Evolutionary conservation across 306 rosid genomes (phyloP).

Genomic region (Mimosa pudica): DNA sequence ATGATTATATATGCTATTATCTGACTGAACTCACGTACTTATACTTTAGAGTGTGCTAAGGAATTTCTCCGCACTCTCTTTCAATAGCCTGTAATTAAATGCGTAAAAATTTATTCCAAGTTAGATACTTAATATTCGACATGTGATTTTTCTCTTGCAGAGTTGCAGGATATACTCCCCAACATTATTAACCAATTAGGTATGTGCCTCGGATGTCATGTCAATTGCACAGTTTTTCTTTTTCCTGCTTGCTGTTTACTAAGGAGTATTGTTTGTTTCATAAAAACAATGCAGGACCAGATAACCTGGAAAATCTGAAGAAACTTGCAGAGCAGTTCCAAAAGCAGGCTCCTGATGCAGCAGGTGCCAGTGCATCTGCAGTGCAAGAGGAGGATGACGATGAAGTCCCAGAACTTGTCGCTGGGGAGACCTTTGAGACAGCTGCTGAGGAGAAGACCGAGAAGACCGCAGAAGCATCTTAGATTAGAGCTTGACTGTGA

Average conservation of each 20-base stretch:
- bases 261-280: not conserved
- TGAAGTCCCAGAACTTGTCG: constrained; percentile 89
- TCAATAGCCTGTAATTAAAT: not conserved
- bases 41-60: not conserved
- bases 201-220: constrained; percentile 23
- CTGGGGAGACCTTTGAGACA: constrained; percentile 84
- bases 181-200: constrained; percentile 91
- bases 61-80: not conserved
- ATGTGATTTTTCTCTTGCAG: constrained; percentile 45
- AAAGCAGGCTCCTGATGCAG: constrained; percentile 79
- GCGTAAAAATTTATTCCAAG: not conserved
- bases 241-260: not conserved
- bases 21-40: not conserved
- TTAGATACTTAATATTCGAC: constrained; percentile 6
- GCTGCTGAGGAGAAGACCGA: constrained; percentile 76
- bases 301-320: constrained; percentile 89
- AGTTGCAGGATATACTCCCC: constrained; percentile 97
- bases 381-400: constrained; percentile 72
- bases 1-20: not conserved
- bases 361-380: constrained; percentile 45
- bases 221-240: not conserved
- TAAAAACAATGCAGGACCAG: constrained; percentile 67
- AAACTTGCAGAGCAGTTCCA: constrained; percentile 89
- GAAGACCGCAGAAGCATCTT: constrained; percentile 57
- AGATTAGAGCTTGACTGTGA: constrained; percentile 56